phyloP scores from a whole-genome alignment of 2,329 filamentous ascomycete genomes.

The Aspergillus sp. region DNA sequence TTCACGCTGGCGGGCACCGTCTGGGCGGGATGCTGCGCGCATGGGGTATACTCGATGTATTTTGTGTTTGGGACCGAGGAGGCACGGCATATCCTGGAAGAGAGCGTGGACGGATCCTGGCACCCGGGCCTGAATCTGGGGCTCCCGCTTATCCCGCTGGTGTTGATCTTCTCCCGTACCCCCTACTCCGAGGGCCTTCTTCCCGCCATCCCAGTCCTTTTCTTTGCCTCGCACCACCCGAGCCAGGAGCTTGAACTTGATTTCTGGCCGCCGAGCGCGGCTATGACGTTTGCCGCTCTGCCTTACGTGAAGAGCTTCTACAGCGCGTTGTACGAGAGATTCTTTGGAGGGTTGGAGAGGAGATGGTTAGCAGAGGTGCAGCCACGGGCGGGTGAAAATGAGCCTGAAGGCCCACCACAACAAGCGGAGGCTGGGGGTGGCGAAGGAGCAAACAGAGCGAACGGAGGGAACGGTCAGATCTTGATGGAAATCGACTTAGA shows the following conservation, averaged over 20 bases:
- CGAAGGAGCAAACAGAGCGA: conserved; percentile 17
- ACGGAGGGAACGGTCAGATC: conserved; percentile 29
- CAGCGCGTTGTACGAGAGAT: conserved; percentile 50
- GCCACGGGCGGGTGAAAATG: conserved; percentile 41
- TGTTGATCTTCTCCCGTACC: conserved; percentile 59
- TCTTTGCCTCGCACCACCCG: conserved; percentile 41
- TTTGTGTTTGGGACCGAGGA: conserved; percentile 58
- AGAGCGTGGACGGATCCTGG: conserved; percentile 28
- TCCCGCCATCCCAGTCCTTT: conserved; percentile 52
- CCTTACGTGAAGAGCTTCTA: conserved; percentile 59
- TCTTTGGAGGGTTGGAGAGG: conserved; percentile 49
- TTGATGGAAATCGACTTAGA: conserved; percentile 43
- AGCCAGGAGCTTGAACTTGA: conserved; percentile 41
- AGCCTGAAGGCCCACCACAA: conserved; percentile 23
- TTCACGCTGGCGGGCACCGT: conserved; percentile 38
- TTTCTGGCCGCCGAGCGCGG: conserved; percentile 58
- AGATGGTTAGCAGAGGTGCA: conserved; percentile 56
- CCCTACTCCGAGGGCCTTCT: conserved; percentile 54
- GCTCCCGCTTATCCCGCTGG: conserved; percentile 57
- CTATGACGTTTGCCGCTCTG: conserved; percentile 55
- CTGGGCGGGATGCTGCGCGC: conserved; percentile 44
- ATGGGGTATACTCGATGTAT: conserved; percentile 55
- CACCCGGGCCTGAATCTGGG: conserved; percentile 48
- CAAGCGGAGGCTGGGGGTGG: conserved; percentile 21
- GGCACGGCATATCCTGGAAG: conserved; percentile 45